A percentile compares a stretch with the other conserved stretches of the same genome.
phyloP scores from a whole-genome alignment of 208 protist species.

The Tritrichomonas foetus region DNA sequence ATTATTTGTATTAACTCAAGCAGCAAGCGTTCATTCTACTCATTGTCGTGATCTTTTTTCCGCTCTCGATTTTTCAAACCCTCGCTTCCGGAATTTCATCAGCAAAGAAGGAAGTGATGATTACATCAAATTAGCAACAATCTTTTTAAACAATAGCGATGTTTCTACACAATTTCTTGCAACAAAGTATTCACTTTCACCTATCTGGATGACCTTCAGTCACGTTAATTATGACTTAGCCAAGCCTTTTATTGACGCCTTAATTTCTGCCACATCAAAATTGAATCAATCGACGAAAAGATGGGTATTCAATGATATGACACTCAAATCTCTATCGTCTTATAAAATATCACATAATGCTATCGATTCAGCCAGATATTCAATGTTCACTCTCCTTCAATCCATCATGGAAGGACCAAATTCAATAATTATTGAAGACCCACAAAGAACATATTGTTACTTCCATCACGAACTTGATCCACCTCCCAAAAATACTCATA shows the following conservation, averaged over 20 bases:
- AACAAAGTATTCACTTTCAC: background rate
- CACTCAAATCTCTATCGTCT: background rate
- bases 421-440: conserved; percentile 21
- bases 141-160: background rate
- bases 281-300: background rate
- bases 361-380: background rate
- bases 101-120: background rate
- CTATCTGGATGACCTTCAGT: background rate
- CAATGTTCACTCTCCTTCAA: background rate
- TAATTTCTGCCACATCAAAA: background rate
- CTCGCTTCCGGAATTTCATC: background rate
- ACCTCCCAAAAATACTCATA: background rate
- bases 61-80: background rate
- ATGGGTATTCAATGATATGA: background rate
- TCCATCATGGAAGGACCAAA: background rate
- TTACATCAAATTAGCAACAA: background rate
- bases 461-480: background rate
- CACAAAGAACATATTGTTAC: background rate
- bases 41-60: conserved; percentile 19
- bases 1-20: background rate
- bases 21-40: background rate
- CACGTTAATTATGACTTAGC: background rate
- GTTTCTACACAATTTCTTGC: background rate
- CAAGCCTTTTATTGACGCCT: background rate
- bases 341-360: background rate